phyloP scores from a whole-genome alignment of 2,329 filamentous ascomycete species.

The Phoma sp. region DNA sequence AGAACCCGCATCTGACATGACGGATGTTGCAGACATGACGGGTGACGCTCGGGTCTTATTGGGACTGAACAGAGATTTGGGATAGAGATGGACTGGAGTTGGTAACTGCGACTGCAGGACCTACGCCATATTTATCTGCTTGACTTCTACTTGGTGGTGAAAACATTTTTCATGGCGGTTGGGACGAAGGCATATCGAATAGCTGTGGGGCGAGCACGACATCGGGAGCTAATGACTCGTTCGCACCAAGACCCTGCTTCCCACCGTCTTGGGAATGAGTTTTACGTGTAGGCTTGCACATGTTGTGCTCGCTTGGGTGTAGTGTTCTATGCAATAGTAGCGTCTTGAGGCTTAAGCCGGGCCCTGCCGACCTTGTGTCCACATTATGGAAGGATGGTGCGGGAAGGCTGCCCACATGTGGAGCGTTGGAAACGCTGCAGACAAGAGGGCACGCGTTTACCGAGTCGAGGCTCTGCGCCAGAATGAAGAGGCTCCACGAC shows the following conservation, averaged over 20 bases:
- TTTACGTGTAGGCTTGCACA: constrained; percentile 6
- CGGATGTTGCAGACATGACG: constrained; percentile 1
- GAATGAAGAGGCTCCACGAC: constrained; percentile 5
- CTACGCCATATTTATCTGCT: constrained; percentile 11
- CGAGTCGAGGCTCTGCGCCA: constrained; percentile 2
- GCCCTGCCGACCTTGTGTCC: not conserved
- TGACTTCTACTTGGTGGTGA: not conserved
- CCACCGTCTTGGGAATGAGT: constrained; percentile 3
- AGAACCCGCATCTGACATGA: constrained; percentile 17
- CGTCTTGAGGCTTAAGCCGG: constrained; percentile 14
- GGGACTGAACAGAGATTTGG: not conserved
- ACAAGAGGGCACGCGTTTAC: not conserved
- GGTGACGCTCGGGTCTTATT: constrained; percentile 3
- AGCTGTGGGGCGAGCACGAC: constrained; percentile 33
- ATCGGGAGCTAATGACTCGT: constrained; percentile 21
- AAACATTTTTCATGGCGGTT: constrained; percentile 25
- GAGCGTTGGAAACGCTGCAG: not conserved
- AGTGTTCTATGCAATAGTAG: not conserved
- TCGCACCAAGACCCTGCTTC: constrained; percentile 3
- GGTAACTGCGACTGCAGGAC: not conserved
- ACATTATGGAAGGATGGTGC: not conserved
- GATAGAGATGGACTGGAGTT: not conserved
- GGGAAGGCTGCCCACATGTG: not conserved
- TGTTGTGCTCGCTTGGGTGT: constrained; percentile 10
- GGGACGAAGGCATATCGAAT: constrained; percentile 15